Percentiles rank a stretch among this genome's conserved stretches.
phyloP scores from a whole-genome alignment of 1,139 yeast genomes.

The Kodamaea derodonti region DNA sequence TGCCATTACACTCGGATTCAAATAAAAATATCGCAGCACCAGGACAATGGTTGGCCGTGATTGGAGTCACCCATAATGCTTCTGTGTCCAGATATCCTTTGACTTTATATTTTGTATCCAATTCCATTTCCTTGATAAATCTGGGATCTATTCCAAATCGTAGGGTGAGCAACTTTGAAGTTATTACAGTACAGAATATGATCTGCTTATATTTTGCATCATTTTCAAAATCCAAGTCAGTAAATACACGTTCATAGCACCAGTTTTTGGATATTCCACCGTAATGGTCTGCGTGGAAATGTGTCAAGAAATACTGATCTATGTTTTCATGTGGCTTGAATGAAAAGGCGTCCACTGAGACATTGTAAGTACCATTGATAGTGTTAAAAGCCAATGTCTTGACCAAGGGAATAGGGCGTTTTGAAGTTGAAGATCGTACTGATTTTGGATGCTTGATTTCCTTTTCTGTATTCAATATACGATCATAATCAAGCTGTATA shows the following conservation, averaged over 20 bases:
- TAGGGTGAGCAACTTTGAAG: slow-evolving; percentile 52
- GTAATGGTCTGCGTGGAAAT: slow-evolving; percentile 92
- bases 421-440: slow-evolving; percentile 14
- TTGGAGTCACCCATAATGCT: slow-evolving; percentile 54
- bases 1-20: slow-evolving; percentile 40
- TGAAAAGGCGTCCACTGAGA: slow-evolving; percentile 71
- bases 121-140: slow-evolving; percentile 45
- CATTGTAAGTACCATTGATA: slow-evolving; percentile 15
- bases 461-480: neutral
- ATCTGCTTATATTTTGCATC: slow-evolving; percentile 31
- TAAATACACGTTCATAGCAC: slow-evolving; percentile 47
- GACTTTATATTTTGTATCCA: slow-evolving; percentile 36
- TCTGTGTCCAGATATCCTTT: slow-evolving; percentile 24
- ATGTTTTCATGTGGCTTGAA: slow-evolving; percentile 47
- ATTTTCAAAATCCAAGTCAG: slow-evolving; percentile 25
- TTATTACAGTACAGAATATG: slow-evolving; percentile 69
- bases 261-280: slow-evolving; percentile 79
- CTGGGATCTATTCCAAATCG: slow-evolving; percentile 54
- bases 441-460: slow-evolving; percentile 21
- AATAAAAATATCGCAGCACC: slow-evolving; percentile 84
- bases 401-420: slow-evolving; percentile 49
- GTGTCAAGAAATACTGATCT: slow-evolving; percentile 59
- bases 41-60: slow-evolving; percentile 95
- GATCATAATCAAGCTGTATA: neutral
- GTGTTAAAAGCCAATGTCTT: slow-evolving; percentile 45